Percentiles rank a stretch among this genome's conserved stretches.
Conservation (phyloP, 371 early-diverging fungal species). For the Mortierella sp. region DNA sequence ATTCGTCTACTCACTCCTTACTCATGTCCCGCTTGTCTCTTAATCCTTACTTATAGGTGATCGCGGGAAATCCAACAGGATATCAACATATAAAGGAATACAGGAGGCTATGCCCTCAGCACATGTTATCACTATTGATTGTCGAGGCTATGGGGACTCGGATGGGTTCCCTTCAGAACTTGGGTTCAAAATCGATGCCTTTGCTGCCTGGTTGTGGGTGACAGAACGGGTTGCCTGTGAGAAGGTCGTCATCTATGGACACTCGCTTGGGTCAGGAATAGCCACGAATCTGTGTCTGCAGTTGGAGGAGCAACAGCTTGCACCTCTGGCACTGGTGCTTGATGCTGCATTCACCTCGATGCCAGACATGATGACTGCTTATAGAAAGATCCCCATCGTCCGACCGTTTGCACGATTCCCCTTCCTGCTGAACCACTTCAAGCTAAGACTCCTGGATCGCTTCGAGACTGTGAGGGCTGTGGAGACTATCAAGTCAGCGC, state of each 20-base stretch:
- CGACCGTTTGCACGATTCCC: constrained; percentile 46
- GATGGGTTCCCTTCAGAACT: constrained; percentile 50
- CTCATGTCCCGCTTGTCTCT: background rate
- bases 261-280: constrained; percentile 49
- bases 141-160: constrained; percentile 55
- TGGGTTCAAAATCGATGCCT: constrained; percentile 41
- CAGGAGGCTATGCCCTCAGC: constrained; percentile 45
- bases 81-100: constrained; percentile 43
- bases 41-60: constrained; percentile 15
- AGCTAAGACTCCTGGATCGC: constrained; percentile 39
- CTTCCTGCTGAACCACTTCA: constrained; percentile 43
- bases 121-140: constrained; percentile 51
- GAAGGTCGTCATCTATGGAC: constrained; percentile 47
- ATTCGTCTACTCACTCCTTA: too few species aligned
- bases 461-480: constrained; percentile 50
- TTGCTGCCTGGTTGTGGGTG: constrained; percentile 49
- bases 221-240: constrained; percentile 33
- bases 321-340: constrained; percentile 41
- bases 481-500: constrained; percentile 40
- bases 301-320: constrained; percentile 37
- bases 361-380: constrained; percentile 53
- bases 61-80: constrained; percentile 42
- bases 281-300: constrained; percentile 45
- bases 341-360: constrained; percentile 53
- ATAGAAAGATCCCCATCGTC: constrained; percentile 35